These are phyloP conservation scores for Bisporella sp. DNA, from an alignment of 2,329 filamentous ascomycete genomes.

Conservation along the genomic window DNA sequence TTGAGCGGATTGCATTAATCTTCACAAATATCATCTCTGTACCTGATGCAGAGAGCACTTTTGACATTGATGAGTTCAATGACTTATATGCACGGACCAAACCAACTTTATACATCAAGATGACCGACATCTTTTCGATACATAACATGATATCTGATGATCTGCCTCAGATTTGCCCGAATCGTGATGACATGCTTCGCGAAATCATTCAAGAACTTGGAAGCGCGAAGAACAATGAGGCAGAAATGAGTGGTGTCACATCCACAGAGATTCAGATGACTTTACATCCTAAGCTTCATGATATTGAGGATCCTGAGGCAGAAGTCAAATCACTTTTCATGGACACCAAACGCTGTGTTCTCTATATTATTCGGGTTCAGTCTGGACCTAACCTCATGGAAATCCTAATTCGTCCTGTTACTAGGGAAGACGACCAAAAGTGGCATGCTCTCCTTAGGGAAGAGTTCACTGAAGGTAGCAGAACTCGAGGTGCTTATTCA, in stretches of 20 bases:
- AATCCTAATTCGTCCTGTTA: conserved; percentile 86
- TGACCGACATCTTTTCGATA: conserved; percentile 94
- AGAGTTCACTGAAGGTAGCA: conserved; percentile 64
- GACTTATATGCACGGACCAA: conserved; percentile 95
- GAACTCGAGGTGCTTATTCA: conserved; percentile 80
- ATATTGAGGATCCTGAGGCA: conserved; percentile 87
- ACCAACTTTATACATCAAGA: conserved; percentile 98
- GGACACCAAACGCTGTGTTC: conserved; percentile 93
- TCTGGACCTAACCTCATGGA: conserved; percentile 88
- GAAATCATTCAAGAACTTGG: conserved; percentile 92
- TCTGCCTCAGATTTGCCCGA: conserved; percentile 68
- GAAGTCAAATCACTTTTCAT: conserved; percentile 91
- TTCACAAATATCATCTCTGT: conserved; percentile 75
- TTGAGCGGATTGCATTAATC: conserved; percentile 70
- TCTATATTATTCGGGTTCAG: conserved; percentile 97
- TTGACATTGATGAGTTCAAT: conserved; percentile 98
- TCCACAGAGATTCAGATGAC: conserved; percentile 82
- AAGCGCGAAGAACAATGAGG: conserved; percentile 94
- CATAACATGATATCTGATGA: conserved; percentile 82
- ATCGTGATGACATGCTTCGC: conserved; percentile 77
- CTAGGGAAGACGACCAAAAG: conserved; percentile 78
- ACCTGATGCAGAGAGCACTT: conserved; percentile 80
- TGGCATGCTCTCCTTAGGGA: conserved; percentile 79
- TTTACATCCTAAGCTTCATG: conserved; percentile 80
- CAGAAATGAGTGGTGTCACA: conserved; percentile 79